Evolutionary conservation across 345 rosid species (phyloP).

Genomic region (rapeseed (Brassica napus)): Da-Ae NC_063444.1:48494001-48494500

Average conservation of each 20-base stretch:
- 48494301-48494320: background rate
- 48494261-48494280: background rate
- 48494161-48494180: background rate
- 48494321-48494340: background rate
- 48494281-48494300: background rate
- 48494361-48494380: background rate
- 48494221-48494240: background rate
- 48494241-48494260: background rate
- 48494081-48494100: background rate
- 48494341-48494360: background rate
- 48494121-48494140: conserved; percentile 9
- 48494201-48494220: background rate
- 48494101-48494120: background rate
- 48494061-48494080: conserved; percentile 23
- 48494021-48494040: conserved; percentile 5
- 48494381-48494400: background rate
- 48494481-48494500: conserved; percentile 55
- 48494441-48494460: conserved; percentile 78
- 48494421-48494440: conserved; percentile 55
- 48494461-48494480: conserved; percentile 54
- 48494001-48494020: conserved; percentile 6
- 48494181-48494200: background rate
- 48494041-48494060: conserved; percentile 9
- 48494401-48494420: conserved; percentile 11
- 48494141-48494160: background rate